Percentiles rank a stretch among this genome's conserved stretches.
phyloP scores from a whole-genome alignment of 441 rosid genomes.

The Lepidium campestre region DNA sequence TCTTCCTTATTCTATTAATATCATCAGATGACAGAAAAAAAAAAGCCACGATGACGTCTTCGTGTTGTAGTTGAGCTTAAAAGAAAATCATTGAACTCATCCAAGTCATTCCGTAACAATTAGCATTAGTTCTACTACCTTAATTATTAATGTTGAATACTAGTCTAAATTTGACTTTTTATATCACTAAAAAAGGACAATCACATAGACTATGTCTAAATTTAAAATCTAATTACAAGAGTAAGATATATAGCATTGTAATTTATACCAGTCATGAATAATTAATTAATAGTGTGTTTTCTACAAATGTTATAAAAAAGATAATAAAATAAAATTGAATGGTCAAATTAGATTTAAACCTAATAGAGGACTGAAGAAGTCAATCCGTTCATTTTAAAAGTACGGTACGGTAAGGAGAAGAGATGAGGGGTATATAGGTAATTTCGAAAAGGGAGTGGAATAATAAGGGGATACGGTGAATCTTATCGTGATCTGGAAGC shows the following conservation, averaged over 20 bases:
- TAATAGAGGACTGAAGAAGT: neutral
- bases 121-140: neutral
- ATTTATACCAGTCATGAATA: no score
- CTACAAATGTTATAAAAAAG: no score
- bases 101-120: neutral
- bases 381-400: neutral
- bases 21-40: no score
- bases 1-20: no score
- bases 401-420: conserved; percentile 20
- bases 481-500: conserved; percentile 28
- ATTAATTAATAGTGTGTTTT: no score
- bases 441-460: neutral
- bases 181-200: neutral
- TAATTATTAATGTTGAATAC: neutral
- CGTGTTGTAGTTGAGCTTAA: neutral
- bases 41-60: neutral
- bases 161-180: neutral
- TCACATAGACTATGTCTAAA: neutral
- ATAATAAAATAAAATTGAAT: neutral
- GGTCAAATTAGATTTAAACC: neutral
- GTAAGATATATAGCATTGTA: no score
- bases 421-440: neutral
- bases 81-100: neutral
- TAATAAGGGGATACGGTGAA: conserved; percentile 13
- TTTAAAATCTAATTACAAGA: neutral